Conservation (phyloP, 2,329 filamentous ascomycete species). For the Dothideomycetes sp. region DNA sequence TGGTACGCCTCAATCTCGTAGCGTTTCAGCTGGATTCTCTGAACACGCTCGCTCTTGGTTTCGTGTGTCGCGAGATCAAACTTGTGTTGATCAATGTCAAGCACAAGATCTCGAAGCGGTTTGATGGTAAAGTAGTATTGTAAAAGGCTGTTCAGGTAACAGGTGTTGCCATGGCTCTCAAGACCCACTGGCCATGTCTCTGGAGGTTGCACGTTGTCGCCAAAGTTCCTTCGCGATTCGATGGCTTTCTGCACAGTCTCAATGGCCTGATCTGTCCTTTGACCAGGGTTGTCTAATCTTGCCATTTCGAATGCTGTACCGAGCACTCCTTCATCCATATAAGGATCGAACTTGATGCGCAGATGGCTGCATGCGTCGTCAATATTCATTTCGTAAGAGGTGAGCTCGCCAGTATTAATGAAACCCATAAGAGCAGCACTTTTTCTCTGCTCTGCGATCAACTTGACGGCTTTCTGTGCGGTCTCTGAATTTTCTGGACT, state of each 20-base stretch:
- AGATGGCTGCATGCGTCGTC: constrained; percentile 42
- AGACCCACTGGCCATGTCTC: constrained; percentile 65
- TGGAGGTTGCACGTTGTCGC: constrained; percentile 10
- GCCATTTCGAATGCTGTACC: constrained; percentile 16
- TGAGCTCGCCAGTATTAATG: constrained; percentile 40
- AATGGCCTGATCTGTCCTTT: constrained; percentile 22
- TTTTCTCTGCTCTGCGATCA: constrained; percentile 49
- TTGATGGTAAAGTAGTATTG: constrained; percentile 91
- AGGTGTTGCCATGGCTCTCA: constrained; percentile 92
- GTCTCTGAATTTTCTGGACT: constrained; percentile 37
- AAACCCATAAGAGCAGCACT: constrained; percentile 44
- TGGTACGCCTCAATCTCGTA: constrained; percentile 24
- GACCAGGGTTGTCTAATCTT: constrained; percentile 16
- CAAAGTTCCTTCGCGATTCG: constrained; percentile 1
- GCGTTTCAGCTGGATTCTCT: constrained; percentile 50
- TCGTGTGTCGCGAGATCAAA: constrained; percentile 55
- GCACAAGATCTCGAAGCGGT: constrained; percentile 67
- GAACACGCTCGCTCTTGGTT: constrained; percentile 59
- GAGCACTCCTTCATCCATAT: constrained; percentile 11
- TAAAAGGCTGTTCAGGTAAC: constrained; percentile 91
- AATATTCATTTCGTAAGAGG: constrained; percentile 42
- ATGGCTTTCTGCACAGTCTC: constrained; percentile 18
- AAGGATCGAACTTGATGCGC: constrained; percentile 11
- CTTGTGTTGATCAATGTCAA: constrained; percentile 61
- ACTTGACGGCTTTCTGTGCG: constrained; percentile 43